A percentile compares a stretch with the other conserved stretches of the same genome.
Evolutionary conservation across 108 stramenopile species (phyloP).

Genomic region (Tribonema minus): DNA sequence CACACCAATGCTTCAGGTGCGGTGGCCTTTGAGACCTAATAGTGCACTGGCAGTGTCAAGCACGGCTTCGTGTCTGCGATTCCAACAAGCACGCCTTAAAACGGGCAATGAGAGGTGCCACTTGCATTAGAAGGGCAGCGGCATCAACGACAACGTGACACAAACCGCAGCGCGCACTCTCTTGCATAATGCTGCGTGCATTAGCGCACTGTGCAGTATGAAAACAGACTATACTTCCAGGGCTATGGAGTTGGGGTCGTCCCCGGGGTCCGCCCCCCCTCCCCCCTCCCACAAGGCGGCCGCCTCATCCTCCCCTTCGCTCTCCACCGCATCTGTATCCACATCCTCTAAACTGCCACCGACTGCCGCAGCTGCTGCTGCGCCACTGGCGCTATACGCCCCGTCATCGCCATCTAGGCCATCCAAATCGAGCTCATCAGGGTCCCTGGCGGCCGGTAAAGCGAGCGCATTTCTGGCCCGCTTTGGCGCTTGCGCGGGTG

Average conservation of each 20-base stretch:
- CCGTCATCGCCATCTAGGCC: neutral
- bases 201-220: neutral
- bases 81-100: neutral
- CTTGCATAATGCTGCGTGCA: neutral
- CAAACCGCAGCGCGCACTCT: neutral
- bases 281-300: neutral
- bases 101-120: neutral
- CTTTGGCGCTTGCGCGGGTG: neutral
- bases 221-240: neutral
- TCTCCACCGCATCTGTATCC: neutral
- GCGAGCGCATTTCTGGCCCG: too few species aligned
- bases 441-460: neutral
- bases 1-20: neutral
- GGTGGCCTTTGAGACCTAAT: too few species aligned
- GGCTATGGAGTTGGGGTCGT: neutral
- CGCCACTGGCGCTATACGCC: neutral
- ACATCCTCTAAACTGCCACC: neutral
- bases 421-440: neutral
- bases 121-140: neutral
- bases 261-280: neutral
- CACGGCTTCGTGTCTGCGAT: neutral
- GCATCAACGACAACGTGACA: neutral
- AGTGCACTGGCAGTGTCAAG: too few species aligned
- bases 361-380: neutral
- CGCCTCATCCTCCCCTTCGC: neutral